These are phyloP conservation scores for Adansonia madagascariensis DNA, from an alignment of 441 rosid species.

Conservation along the genomic window DNA sequence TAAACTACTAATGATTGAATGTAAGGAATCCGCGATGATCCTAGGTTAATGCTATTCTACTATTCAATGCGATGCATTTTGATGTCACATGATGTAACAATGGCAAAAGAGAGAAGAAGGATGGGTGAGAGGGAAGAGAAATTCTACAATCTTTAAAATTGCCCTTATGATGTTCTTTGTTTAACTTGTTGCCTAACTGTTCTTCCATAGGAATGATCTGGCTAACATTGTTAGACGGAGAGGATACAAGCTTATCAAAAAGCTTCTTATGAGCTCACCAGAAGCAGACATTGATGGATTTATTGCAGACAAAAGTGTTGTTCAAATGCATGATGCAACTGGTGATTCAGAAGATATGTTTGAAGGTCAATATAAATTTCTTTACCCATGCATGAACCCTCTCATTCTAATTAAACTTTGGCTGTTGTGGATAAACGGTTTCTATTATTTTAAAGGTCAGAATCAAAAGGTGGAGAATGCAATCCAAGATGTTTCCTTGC, in stretches of 20 bases:
- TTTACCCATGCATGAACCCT: conserved; percentile 8
- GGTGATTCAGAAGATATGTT: conserved; percentile 26
- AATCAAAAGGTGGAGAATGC: conserved; percentile 34
- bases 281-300: conserved; percentile 35
- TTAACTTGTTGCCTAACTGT: conserved; percentile 20
- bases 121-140: neutral
- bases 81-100: neutral
- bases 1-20: conserved; percentile 2
- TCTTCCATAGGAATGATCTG: conserved; percentile 69
- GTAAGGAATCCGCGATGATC: neutral
- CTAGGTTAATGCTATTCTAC: neutral
- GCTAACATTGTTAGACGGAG: conserved; percentile 84
- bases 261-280: conserved; percentile 58
- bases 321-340: conserved; percentile 29
- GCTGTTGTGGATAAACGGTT: conserved; percentile 31
- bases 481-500: conserved; percentile 23
- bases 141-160: neutral
- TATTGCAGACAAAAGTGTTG: conserved; percentile 29
- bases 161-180: neutral
- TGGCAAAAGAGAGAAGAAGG: neutral
- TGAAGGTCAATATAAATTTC: conserved; percentile 47
- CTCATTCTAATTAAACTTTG: conserved; percentile 13
- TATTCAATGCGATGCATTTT: neutral
- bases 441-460: conserved; percentile 49
- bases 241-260: conserved; percentile 68